Evolutionary conservation across 352 stramenopile species (phyloP).

Genomic region (Paralagenidium karlingii): DNA sequence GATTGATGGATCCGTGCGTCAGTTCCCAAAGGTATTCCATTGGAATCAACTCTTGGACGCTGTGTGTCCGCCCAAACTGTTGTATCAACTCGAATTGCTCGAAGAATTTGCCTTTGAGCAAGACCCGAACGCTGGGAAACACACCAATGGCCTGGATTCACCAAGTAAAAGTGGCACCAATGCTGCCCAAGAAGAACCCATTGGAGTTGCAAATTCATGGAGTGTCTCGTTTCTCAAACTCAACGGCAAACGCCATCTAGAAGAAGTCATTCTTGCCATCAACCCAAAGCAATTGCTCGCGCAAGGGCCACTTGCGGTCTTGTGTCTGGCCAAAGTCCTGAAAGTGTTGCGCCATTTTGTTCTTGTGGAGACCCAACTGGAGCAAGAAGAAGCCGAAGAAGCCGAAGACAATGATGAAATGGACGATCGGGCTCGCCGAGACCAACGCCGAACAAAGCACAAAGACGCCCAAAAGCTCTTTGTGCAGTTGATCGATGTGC

Average conservation of each 20-base stretch:
- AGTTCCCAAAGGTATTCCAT: conserved; percentile 20
- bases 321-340: conserved; percentile 60
- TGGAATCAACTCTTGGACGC: conserved; percentile 51
- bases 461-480: conserved; percentile 17
- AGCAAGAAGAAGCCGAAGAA: conserved; percentile 11
- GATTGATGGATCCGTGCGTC: conserved; percentile 58
- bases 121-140: background rate
- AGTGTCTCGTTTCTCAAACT: conserved; percentile 55
- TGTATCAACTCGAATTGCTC: conserved; percentile 57
- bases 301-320: conserved; percentile 31
- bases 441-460: conserved; percentile 1
- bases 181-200: too few species aligned
- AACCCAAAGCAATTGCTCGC: conserved; percentile 17
- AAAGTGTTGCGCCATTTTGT: conserved; percentile 62
- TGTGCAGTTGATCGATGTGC: conserved; percentile 22
- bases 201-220: too few species aligned
- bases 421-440: background rate
- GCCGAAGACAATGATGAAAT: background rate
- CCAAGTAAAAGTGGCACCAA: conserved; percentile 10
- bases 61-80: conserved; percentile 34
- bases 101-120: conserved; percentile 31
- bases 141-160: conserved; percentile 5
- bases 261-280: conserved; percentile 31
- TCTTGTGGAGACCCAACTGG: conserved; percentile 24
- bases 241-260: conserved; percentile 36